Base-by-base conservation (phyloP, 345 rosid species). In the Eucalyptus curtisii region DNA sequence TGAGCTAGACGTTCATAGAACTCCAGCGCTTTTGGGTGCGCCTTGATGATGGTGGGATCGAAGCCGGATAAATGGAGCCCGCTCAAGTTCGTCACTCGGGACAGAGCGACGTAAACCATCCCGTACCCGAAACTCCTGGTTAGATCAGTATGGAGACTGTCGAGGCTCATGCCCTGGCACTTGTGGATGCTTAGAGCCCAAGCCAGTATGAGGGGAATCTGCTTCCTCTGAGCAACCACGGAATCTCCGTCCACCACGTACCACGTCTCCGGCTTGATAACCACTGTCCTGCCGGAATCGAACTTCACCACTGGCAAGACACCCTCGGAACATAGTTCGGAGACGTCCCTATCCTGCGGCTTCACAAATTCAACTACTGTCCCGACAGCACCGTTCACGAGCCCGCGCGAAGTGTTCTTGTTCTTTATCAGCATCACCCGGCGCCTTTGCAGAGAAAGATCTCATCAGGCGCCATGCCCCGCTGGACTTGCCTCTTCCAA, bases 141-240 rank as follows among this genome's bases (percentile, higher is more conserved):
- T 8, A 91, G 89, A 90, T 91, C 90, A 1, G 91, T 89, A 50
- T 90, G 91, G 49, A 86, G 88, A 30, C 86, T 47, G 71, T 90
- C 90, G 5, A 90, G 89, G 10, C 89, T 88, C 93, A 91, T 89
- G 19, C 91, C 90, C 55, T 91, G 93, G 86, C 90, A 87, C 88
- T 91, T 91, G 89, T 91, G 93, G 84, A 90, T 53, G 86, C 91
- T 91, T n/a, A 87, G 48, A 82, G 91, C 91, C 90, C 91, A 91
- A 19, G 93, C 90, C 59, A 91, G 40, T 31, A 87, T 55, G 24
- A 90, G 86, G 22, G 91, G 93, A 16, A 91, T 81, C 88, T 90
- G 91, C 88, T 52, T 71, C 45, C 90, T 86, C 61, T 80, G 49
- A 16, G 91, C 90, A 48, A 89, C 91, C 11, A 89, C 59, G 2